A percentile compares a stretch with the other conserved stretches of the same genome.
phyloP scores from a whole-genome alignment of 345 rosid genomes.

The Gossypium bickii region DNA sequence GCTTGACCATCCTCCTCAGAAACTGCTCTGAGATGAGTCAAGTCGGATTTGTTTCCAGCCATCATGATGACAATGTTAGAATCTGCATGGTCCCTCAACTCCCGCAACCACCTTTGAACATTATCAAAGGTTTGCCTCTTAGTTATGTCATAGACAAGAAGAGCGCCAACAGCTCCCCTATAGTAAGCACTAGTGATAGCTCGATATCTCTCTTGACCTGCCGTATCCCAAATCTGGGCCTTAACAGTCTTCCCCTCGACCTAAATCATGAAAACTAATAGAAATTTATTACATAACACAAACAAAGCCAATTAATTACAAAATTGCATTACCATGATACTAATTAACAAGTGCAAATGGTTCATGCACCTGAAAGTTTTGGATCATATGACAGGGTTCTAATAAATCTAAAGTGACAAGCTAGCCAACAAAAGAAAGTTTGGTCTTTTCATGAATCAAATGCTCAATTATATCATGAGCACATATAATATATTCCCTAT shows the following conservation, averaged over 20 bases:
- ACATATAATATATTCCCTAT: background rate
- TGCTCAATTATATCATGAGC: background rate
- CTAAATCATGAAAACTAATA: conserved; percentile 24
- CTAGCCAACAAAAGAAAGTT: background rate
- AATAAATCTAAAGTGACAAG: background rate
- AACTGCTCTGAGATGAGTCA: conserved; percentile 66
- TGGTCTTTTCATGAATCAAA: background rate
- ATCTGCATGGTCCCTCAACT: conserved; percentile 69
- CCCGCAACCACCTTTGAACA: conserved; percentile 66
- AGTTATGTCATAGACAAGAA: conserved; percentile 74
- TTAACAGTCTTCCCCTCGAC: conserved; percentile 79
- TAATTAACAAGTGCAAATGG: background rate
- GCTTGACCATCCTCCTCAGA: conserved; percentile 47
- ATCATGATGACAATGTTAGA: conserved; percentile 79
- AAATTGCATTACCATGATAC: conserved; percentile 3
- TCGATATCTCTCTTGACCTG: conserved; percentile 75
- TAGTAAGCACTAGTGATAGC: conserved; percentile 72
- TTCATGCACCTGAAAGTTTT: background rate
- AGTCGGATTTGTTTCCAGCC: conserved; percentile 72
- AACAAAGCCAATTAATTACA: background rate
- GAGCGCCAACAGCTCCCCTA: conserved; percentile 79
- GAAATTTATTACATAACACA: background rate
- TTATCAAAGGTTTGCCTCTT: conserved; percentile 75
- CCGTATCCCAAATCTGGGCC: conserved; percentile 87
- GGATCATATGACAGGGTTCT: background rate